Evolutionary conservation across 148 eudicot genomes (phyloP).

Genomic region (Linanthus parryae): DNA sequence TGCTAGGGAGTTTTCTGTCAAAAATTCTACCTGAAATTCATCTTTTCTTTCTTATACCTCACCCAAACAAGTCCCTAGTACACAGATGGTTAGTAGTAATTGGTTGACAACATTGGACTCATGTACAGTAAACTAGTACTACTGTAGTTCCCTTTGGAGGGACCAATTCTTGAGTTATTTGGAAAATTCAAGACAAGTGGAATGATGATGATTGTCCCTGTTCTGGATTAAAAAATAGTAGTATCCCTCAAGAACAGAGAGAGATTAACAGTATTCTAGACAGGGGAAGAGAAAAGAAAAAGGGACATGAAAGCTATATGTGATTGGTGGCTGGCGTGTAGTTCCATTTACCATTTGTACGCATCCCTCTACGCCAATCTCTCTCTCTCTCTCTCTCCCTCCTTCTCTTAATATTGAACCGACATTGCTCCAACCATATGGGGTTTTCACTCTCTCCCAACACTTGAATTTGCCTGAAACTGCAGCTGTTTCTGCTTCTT

Average conservation of each 20-base stretch:
- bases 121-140: too few species aligned
- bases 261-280: neutral
- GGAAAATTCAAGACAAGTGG: too few species aligned
- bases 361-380: slow-evolving; percentile 1
- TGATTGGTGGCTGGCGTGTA: slow-evolving; percentile 25
- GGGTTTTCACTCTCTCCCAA: slow-evolving; percentile 15
- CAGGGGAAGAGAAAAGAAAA: neutral
- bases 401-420: slow-evolving; percentile 18
- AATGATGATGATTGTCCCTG: too few species aligned
- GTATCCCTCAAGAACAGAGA: neutral
- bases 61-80: too few species aligned
- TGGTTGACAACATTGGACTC: too few species aligned
- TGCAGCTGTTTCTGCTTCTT: neutral
- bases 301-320: slow-evolving; percentile 12
- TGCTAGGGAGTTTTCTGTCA: too few species aligned
- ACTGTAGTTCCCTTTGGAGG: too few species aligned
- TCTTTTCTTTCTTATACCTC: too few species aligned
- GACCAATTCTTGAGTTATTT: too few species aligned
- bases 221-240: too few species aligned
- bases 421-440: slow-evolving; percentile 26
- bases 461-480: neutral
- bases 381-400: slow-evolving; percentile 15
- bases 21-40: too few species aligned
- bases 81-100: too few species aligned
- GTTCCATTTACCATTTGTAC: slow-evolving; percentile 15